phyloP scores from a whole-genome alignment of 805 yeast species.

The Yarrowia porcina region DNA sequence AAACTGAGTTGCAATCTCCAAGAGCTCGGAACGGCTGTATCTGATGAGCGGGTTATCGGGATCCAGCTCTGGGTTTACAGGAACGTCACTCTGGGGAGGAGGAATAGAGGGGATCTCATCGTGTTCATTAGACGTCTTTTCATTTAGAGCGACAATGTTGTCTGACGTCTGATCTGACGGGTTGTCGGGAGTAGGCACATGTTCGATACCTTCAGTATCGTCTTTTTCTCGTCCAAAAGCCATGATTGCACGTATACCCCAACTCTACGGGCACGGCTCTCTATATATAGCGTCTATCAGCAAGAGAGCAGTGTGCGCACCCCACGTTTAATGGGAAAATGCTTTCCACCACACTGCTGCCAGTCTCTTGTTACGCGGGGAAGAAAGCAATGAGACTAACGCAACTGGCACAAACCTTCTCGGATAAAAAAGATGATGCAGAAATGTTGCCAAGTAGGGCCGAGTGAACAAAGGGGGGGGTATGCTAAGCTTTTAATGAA shows the following conservation, averaged over 20 bases:
- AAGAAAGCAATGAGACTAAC: constrained; percentile 5
- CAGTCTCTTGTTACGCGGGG: constrained; percentile 4
- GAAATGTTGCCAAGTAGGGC: constrained; percentile 12
- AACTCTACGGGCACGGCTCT: neutral
- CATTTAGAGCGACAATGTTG: neutral
- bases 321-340: neutral
- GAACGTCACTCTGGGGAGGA: neutral
- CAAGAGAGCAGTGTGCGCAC: neutral
- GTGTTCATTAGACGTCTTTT: constrained; percentile 10
- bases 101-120: neutral
- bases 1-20: constrained; percentile 10
- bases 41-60: constrained; percentile 18
- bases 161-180: neutral
- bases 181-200: neutral
- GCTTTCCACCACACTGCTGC: neutral
- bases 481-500: neutral
- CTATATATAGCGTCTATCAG: neutral
- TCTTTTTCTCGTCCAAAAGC: neutral
- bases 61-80: neutral
- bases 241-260: neutral
- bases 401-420: constrained; percentile 6
- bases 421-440: constrained; percentile 8
- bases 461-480: neutral
- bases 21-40: neutral
- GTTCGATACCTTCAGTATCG: constrained; percentile 3